Base-by-base conservation (phyloP, 116 monocot species). In the Iris pallida region DNA sequence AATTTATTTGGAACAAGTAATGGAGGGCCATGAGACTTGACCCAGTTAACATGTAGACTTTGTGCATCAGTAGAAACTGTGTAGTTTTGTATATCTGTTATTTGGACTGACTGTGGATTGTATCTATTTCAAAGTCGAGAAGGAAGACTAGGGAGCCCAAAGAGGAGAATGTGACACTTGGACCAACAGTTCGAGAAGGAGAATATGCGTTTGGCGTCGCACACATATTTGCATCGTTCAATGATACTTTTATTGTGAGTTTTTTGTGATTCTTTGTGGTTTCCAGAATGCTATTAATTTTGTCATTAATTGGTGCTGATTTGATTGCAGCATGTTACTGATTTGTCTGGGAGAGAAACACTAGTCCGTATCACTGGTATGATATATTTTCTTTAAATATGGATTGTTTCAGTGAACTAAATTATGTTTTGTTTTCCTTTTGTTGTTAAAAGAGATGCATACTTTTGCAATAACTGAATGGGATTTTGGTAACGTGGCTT, bases 101-200 rank as follows among this genome's bases (percentile, higher is more conserved):
- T 30, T 30, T 30, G 30, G 30, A 30, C 30, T 30, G 30, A 30
- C 30, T 30, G 30, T 3, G 30, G 30, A 30, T 30, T 30, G 30
- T 30, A 30, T 30, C 30, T 30, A 3, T 1, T 48, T 48, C 3
- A 4, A 51, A 68, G 74, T 67, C 66, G 42, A 49, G 67, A 17
- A 69, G 47, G 76, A 76, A 69, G 53, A 44, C 68, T 4, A 68
- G 76, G 20, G 76, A 76, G 45, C 55, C 63, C 18, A 76, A 76
- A 56, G 76, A 76, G 76, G 76, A 76, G 7, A 76, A 76, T 40
- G 68, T 76, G 44, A 76, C 76, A 6, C 69, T 76, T 17, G 76
- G 76, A 6, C 76, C 76, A 9, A 52, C 69, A 8, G 76, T 76
- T 5, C 53, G 76, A 6, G 68, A 76, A 18, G 76, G 76, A 13